These are phyloP conservation scores for Candida oleophila DNA, from an alignment of 805 yeast species.

Conservation along the genomic window DNA sequence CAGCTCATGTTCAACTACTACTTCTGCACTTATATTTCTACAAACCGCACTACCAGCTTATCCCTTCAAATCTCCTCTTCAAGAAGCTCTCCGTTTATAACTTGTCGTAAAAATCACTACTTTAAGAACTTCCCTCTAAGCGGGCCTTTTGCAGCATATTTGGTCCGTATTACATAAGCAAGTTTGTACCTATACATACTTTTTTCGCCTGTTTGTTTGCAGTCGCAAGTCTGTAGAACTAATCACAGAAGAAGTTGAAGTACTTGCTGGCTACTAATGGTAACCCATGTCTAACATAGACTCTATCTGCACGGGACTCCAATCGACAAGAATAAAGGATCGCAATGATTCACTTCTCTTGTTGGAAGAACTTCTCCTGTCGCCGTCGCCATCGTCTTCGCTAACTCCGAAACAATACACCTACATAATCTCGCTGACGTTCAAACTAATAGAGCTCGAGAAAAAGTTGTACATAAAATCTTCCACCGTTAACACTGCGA, in stretches of 20 bases:
- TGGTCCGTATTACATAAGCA: neutral
- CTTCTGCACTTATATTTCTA: no score
- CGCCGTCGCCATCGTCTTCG: slow-evolving; percentile 15
- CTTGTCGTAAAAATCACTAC: no score
- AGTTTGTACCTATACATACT: neutral
- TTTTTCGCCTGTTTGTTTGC: neutral
- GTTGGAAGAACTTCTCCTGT: slow-evolving; percentile 13
- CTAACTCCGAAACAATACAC: slow-evolving; percentile 14
- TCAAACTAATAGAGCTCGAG: slow-evolving; percentile 19
- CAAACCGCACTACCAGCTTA: no score
- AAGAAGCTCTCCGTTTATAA: no score
- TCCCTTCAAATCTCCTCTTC: no score
- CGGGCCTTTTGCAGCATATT: neutral
- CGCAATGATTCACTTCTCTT: slow-evolving; percentile 48
- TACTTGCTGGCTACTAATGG: neutral
- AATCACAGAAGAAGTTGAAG: no score
- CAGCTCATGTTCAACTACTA: no score
- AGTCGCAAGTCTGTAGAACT: no score
- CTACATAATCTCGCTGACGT: slow-evolving; percentile 15
- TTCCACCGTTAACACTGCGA: neutral
- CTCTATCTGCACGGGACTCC: slow-evolving; percentile 20
- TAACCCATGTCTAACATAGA: slow-evolving; percentile 1
- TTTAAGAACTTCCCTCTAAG: no score
- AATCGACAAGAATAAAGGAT: slow-evolving; percentile 53
- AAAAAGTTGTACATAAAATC: slow-evolving; percentile 11